Evolutionary conservation across 1,139 yeast genomes (phyloP).

Genomic region (Nematodospora anomalae): DNA sequence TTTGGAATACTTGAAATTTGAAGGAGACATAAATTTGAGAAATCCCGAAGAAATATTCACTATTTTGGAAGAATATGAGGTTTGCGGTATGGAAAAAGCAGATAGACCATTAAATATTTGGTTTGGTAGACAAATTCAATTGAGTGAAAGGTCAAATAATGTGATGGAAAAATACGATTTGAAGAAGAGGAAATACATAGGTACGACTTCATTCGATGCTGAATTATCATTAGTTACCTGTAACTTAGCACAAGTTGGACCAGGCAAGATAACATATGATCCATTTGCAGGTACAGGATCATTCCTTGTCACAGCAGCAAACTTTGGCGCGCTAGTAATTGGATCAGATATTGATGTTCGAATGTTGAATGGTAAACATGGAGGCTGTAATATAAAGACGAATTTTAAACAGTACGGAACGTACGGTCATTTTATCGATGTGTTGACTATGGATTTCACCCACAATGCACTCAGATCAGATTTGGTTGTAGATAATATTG

Average conservation of each 20-base stretch:
- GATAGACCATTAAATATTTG: conserved; percentile 56
- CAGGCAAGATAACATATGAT: conserved; percentile 75
- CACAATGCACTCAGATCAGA: conserved; percentile 74
- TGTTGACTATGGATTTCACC: conserved; percentile 90
- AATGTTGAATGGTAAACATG: conserved; percentile 71
- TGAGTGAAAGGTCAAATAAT: conserved; percentile 61
- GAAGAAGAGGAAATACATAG: conserved; percentile 81
- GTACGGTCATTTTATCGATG: conserved; percentile 61
- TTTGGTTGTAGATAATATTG: conserved; percentile 71
- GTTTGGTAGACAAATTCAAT: conserved; percentile 74
- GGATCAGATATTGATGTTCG: conserved; percentile 95
- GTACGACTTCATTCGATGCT: conserved; percentile 96
- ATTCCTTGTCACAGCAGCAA: conserved; percentile 84
- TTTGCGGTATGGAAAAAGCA: conserved; percentile 51
- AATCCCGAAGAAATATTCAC: conserved; percentile 73
- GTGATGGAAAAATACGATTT: conserved; percentile 78
- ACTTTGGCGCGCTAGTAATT: conserved; percentile 75
- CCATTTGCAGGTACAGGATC: conserved; percentile 98
- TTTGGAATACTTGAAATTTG: conserved; percentile 66
- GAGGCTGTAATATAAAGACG: conserved; percentile 48
- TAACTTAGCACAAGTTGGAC: conserved; percentile 74
- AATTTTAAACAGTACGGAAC: conserved; percentile 80
- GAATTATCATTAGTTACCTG: conserved; percentile 80
- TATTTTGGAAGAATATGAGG: conserved; percentile 70
- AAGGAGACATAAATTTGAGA: conserved; percentile 79